Evolutionary conservation across 768 basidiomycete species (phyloP), one percentile per base, ranked within the genome.

Genomic region (Guyanaporus albipodus): DNA sequence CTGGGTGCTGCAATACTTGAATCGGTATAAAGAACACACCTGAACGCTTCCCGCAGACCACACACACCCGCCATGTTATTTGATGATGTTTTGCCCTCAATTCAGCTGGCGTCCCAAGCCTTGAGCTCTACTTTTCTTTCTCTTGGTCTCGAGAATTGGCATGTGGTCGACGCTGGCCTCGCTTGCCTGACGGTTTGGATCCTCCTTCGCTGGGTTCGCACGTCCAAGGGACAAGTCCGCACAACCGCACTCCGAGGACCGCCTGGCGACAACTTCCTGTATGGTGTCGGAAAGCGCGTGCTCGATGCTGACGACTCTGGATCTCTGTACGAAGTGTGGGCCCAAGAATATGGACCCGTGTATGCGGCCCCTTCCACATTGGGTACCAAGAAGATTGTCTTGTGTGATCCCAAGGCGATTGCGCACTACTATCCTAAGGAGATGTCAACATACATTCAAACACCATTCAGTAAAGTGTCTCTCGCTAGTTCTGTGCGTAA

Each of bases 351-450:
- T 27, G 58, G 58, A 12, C 21, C 32, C 0, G 58, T 35, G 2
- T n/a, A 52, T 27, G 33, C 18, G 4, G 40, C 48, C 7, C 55
- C 55, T 4, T 44, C 44, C 12, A 31, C 48, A 6, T 15, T 60
- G n/a, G 7, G 50, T 55, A 32, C 9, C 1, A 18, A 26, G 8
- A 34, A 8, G 35, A 27, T 60, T 23, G n/a, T 60, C 11, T 15
- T 60, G 17, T 65, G 66, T 32, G 77, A 78, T 50, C 71, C 72
- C 6, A 77, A 73, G 26, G 44, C 52, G 4, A 50, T 55, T 26
- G 39, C 48, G 1, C 52, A 50, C 19, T 46, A 36, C 4, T 43
- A 31, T 8, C n/a, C 38, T 4, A 50, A 44, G 3, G 52, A 50
- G 1, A 24, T 38, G 0, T 44, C 58, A 8, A 67, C 64, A 0